Conservation (phyloP, 2,329 filamentous ascomycete species). For the Monosporascus cannonballus region DNA sequence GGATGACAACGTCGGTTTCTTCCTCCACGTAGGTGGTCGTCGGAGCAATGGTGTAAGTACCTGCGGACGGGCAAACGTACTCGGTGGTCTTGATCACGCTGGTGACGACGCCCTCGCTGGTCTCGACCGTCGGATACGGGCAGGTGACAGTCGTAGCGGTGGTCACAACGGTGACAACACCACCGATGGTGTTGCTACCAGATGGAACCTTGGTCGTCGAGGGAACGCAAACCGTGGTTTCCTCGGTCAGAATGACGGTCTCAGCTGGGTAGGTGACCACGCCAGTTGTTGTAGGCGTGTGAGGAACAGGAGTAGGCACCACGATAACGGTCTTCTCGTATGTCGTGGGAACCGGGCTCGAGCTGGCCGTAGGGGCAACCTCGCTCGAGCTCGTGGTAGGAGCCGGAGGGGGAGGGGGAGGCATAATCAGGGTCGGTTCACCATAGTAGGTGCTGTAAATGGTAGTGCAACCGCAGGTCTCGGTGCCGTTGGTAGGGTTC, state of each 20-base stretch:
- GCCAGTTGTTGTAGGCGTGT: conserved; percentile 59
- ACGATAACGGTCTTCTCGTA: conserved; percentile 30
- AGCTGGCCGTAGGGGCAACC: conserved; percentile 17
- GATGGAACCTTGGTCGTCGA: conserved; percentile 54
- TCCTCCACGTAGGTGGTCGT: conserved; percentile 54
- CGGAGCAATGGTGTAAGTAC: conserved; percentile 70
- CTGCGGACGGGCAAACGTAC: conserved; percentile 66
- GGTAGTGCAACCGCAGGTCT: conserved; percentile 65
- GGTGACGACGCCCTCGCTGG: conserved; percentile 53
- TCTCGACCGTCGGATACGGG: conserved; percentile 62
- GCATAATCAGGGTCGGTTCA: conserved; percentile 43
- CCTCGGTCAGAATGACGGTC: conserved; percentile 61
- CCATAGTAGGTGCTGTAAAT: conserved; percentile 67
- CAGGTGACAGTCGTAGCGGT: conserved; percentile 62
- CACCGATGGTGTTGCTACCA: conserved; percentile 64
- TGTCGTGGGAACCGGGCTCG: conserved; percentile 14
- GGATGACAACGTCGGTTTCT: conserved; percentile 55
- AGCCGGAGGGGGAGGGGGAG: conserved; percentile 25
- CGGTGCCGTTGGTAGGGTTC: conserved; percentile 31
- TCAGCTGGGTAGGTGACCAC: conserved; percentile 71
- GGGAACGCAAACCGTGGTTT: conserved; percentile 61
- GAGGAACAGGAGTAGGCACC: conserved; percentile 46
- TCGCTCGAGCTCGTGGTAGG: conserved; percentile 16
- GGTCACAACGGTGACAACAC: conserved; percentile 65
- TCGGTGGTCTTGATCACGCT: conserved; percentile 64